phyloP scores from a whole-genome alignment of 345 rosid species.

The Brassica juncea region DNA sequence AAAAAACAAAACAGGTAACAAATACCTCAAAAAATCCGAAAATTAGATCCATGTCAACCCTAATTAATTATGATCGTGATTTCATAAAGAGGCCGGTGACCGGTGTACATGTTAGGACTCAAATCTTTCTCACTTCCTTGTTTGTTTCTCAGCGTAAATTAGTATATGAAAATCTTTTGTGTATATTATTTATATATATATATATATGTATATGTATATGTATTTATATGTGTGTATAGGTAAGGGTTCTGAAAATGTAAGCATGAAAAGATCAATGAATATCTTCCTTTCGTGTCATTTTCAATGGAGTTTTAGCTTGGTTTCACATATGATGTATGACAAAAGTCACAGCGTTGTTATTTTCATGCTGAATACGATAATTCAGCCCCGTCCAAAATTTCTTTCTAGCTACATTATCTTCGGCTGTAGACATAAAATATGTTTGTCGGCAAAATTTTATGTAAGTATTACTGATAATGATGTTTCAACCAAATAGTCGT shows the following conservation, averaged over 20 bases:
- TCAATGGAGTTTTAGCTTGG: slow-evolving; percentile 17
- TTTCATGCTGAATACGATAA: slow-evolving; percentile 30
- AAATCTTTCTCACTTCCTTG: slow-evolving; percentile 27
- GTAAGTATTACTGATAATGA: neutral
- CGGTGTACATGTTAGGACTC: slow-evolving; percentile 26
- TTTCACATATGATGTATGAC: slow-evolving; percentile 23
- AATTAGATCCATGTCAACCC: neutral
- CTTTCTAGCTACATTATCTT: neutral
- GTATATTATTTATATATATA: neutral
- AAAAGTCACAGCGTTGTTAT: slow-evolving; percentile 28
- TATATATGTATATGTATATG: too few species aligned
- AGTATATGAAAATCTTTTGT: neutral
- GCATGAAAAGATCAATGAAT: neutral
- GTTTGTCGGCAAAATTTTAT: neutral
- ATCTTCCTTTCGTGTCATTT: slow-evolving; percentile 16
- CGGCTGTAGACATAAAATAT: neutral
- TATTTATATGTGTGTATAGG: neutral
- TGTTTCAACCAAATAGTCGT: neutral
- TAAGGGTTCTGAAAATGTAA: neutral
- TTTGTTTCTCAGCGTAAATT: slow-evolving; percentile 18
- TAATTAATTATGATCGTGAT: slow-evolving; percentile 23
- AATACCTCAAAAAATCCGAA: neutral
- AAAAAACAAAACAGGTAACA: too few species aligned
- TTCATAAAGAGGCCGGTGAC: slow-evolving; percentile 42
- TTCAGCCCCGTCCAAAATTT: neutral